Evolutionary conservation across 768 basidiomycete genomes (phyloP).

Genomic region (Phylloporus scabripes): DNA sequence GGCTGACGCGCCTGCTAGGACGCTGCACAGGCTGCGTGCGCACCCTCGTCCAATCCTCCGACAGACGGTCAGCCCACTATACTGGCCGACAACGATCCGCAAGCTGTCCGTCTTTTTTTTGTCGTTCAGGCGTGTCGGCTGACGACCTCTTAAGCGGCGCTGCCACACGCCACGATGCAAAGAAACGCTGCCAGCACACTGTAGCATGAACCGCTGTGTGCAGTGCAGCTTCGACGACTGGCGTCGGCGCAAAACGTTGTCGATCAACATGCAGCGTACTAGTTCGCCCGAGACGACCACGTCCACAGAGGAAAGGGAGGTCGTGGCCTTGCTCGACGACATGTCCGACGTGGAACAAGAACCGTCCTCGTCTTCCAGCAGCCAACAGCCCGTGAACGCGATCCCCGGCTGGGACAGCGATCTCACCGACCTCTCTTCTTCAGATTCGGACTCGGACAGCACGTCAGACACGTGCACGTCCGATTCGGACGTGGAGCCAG

Average conservation of each 20-base stretch:
- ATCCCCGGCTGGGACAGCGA: constrained; percentile 23
- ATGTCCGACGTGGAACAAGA: constrained; percentile 1
- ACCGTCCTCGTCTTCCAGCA: not conserved
- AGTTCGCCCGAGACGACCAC: not conserved
- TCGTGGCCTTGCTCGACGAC: not conserved
- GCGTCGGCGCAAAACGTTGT: constrained; percentile 9
- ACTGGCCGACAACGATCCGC: too few relatives aligned
- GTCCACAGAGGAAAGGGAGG: not conserved
- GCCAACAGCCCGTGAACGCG: not conserved
- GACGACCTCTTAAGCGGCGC: constrained; percentile 9
- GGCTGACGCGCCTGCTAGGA: constrained; percentile 8
- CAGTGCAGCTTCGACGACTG: constrained; percentile 17
- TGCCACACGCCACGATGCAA: constrained; percentile 15
- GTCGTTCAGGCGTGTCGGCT: not conserved
- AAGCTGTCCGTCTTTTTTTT: not conserved
- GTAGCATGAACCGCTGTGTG: constrained; percentile 14
- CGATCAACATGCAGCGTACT: not conserved
- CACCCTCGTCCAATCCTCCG: too few relatives aligned
- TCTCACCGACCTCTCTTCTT: constrained; percentile 17
- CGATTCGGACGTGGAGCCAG: not conserved
- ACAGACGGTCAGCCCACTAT: too few relatives aligned
- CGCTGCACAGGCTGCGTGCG: not conserved
- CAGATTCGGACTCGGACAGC: constrained; percentile 8
- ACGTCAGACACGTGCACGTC: not conserved
- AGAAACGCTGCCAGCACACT: constrained; percentile 4